Evolutionary conservation across 2,329 filamentous ascomycete genomes (phyloP), one percentile per base, ranked within the genome.

Genomic region (Pyrenophora graminea): DNA sequence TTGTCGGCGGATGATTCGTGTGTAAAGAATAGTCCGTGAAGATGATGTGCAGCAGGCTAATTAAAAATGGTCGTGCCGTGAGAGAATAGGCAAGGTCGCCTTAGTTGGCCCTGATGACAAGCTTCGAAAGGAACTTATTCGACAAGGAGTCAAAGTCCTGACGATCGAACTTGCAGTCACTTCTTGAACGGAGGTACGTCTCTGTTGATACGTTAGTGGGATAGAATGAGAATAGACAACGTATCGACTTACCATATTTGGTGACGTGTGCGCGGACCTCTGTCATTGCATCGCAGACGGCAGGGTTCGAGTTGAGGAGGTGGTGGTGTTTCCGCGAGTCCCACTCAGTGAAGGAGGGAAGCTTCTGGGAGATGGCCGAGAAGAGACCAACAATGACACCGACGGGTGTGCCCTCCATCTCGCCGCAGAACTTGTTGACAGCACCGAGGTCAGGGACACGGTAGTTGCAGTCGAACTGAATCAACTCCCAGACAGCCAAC

Each of bases 401-500:
- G 36, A 97, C 92, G 0, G 93, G 93, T 6, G 89, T 96, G 8
- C 89, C 90, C 79, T 97, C 93, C 93, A 97, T 97, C 70, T 97
- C 93, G 51, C 80, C 85, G 80, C 92, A 97, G 81, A 97, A 97
- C 78, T 96, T 96, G 69, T 93, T 86, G 56, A 96, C 92, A 4
- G 89, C 88, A 42, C 83, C 81, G 46, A 88, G 83, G 72, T 97
- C 92, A 4, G 90, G 91, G 3, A 95, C 87, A 45, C 93, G 89
- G 82, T 96, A 97, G 77, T 96, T 90, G 81, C 90, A 95, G 77
- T 97, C 93, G 70, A 97, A 97, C 74, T 97, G 92, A 86, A 97
- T 97, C 82, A 96, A 89, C 74, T 97, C 93, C 93, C 93, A 97
- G 17, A 97, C 91, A 9, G 90, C 90, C 40, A 97, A 82, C 30